phyloP scores from a whole-genome alignment of 768 basidiomycete genomes.

The Dacryopinax spathularia region DNA sequence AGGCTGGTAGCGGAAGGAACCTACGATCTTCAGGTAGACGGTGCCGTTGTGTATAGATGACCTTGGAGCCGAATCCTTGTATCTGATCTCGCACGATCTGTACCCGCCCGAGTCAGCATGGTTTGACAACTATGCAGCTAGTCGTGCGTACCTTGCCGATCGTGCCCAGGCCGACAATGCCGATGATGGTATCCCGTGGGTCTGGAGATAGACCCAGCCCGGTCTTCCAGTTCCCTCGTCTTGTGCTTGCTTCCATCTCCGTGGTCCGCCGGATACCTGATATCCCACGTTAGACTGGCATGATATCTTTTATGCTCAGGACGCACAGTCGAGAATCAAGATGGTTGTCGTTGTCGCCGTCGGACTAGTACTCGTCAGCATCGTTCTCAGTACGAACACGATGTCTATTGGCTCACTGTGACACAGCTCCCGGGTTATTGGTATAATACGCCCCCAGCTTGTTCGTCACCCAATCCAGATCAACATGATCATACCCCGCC shows the following conservation, averaged over 20 bases:
- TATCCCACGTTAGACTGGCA: neutral
- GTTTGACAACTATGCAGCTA: neutral
- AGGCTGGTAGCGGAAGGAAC: neutral
- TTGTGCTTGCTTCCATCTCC: constrained; percentile 7
- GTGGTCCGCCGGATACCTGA: neutral
- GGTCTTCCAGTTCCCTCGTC: constrained; percentile 14
- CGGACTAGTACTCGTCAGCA: neutral
- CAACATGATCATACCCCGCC: constrained; percentile 13
- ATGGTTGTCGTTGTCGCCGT: constrained; percentile 13
- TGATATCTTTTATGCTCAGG: neutral
- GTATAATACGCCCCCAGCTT: constrained; percentile 14
- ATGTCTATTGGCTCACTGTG: constrained; percentile 11
- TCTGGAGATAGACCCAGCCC: constrained; percentile 11
- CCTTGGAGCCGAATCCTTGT: constrained; percentile 20
- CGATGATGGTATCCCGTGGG: constrained; percentile 16
- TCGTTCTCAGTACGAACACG: neutral
- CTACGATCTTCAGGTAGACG: constrained; percentile 14
- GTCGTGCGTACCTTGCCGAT: constrained; percentile 20
- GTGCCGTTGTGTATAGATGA: constrained; percentile 22
- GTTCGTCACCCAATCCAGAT: constrained; percentile 21
- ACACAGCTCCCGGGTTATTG: constrained; percentile 18
- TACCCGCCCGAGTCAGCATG: neutral
- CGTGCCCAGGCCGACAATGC: constrained; percentile 26
- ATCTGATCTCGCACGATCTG: constrained; percentile 16
- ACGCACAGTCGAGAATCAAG: constrained; percentile 10